phyloP scores from a whole-genome alignment of 1,139 yeast genomes.

The Saccharomyces hybrid region DNA sequence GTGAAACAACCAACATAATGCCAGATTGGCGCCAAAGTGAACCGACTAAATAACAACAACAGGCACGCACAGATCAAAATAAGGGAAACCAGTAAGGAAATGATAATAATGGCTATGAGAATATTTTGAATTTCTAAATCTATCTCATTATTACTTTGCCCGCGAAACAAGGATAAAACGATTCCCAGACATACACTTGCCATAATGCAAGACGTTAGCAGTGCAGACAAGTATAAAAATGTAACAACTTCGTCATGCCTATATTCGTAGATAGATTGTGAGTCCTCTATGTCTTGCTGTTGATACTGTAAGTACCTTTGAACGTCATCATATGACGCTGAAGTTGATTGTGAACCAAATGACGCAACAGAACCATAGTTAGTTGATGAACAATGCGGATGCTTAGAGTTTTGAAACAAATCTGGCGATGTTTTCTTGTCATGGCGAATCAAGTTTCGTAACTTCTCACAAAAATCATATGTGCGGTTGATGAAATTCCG shows the following conservation, averaged over 20 bases:
- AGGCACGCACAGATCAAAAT: constrained; percentile 34
- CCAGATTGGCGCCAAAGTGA: constrained; percentile 34
- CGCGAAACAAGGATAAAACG: constrained; percentile 33
- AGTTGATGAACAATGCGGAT: neutral
- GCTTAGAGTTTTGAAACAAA: neutral
- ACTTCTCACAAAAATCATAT: constrained; percentile 14
- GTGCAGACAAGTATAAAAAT: constrained; percentile 38
- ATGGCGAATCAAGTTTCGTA: constrained; percentile 11
- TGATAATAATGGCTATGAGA: constrained; percentile 16
- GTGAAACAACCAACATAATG: constrained; percentile 36
- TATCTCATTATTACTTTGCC: constrained; percentile 21
- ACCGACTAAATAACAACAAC: constrained; percentile 36
- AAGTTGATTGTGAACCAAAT: constrained; percentile 5
- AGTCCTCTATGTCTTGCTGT: constrained; percentile 14
- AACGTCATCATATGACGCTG: constrained; percentile 18
- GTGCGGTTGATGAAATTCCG: constrained; percentile 19
- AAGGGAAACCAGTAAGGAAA: constrained; percentile 33
- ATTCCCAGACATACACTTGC: constrained; percentile 43
- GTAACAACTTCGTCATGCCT: constrained; percentile 43
- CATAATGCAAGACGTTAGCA: constrained; percentile 39
- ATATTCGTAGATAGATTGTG: constrained; percentile 20
- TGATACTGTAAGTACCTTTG: constrained; percentile 15
- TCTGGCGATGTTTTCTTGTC: neutral
- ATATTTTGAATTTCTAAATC: constrained; percentile 18
- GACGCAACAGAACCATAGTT: constrained; percentile 3